Conservation (phyloP, 176 grass and related monocot species). For the Olyra latifolia region DNA sequence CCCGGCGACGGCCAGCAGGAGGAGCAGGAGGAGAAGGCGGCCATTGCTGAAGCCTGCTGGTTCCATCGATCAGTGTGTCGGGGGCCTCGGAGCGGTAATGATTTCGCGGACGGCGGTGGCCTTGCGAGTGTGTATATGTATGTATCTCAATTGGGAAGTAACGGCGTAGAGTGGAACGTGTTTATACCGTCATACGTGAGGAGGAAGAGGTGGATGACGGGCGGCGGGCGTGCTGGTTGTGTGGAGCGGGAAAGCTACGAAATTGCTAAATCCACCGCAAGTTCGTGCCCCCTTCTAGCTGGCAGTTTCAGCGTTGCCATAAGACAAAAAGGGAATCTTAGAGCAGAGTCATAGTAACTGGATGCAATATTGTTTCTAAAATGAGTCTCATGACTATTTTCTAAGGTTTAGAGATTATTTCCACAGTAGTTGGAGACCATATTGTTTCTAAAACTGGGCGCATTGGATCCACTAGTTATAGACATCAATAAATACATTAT, state of each 20-base stretch:
- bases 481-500: no score
- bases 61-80: slow-evolving; percentile 18
- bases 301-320: no score
- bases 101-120: neutral
- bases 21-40: neutral
- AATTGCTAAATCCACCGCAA: slow-evolving; percentile 6
- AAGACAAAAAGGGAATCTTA: no score
- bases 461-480: no score
- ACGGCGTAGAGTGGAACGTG: neutral
- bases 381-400: no score
- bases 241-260: neutral
- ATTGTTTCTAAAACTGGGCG: no score
- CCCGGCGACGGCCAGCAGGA: slow-evolving; percentile 6
- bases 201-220: slow-evolving; percentile 20
- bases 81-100: neutral
- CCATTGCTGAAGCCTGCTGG: neutral
- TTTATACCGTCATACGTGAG: slow-evolving; percentile 38
- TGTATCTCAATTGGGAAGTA: neutral
- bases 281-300: neutral
- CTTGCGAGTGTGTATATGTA: neutral
- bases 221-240: slow-evolving; percentile 9
- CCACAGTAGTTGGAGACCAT: no score
- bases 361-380: no score
- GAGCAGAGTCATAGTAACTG: no score
- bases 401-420: no score